These are phyloP conservation scores for Ganoderma leucocontextum DNA, from an alignment of 1,284 basidiomycete genomes.

Conservation along the genomic window DNA sequence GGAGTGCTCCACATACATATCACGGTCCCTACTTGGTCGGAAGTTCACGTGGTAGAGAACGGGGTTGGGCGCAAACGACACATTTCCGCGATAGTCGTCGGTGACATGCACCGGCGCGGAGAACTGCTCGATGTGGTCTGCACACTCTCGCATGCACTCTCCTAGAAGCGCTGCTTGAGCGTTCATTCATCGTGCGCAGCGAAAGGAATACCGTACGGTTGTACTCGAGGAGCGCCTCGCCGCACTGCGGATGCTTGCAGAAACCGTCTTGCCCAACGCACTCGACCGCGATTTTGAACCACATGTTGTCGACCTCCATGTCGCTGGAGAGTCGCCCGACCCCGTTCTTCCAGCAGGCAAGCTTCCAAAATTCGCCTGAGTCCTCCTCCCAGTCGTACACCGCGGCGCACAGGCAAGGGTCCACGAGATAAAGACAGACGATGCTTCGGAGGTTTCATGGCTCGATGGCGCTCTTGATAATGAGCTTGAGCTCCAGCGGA, in stretches of 20 bases:
- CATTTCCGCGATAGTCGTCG: not conserved
- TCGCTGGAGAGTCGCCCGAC: constrained; percentile 9
- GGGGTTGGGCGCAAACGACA: not conserved
- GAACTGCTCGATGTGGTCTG: not conserved
- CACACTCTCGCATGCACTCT: not conserved
- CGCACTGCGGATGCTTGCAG: constrained; percentile 21
- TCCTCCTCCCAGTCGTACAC: constrained; percentile 23
- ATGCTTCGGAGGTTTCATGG: constrained; percentile 22
- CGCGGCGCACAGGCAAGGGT: not conserved
- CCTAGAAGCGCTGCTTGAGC: not conserved
- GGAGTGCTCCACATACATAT: not conserved
- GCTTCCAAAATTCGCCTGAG: constrained; percentile 28
- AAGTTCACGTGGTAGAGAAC: not conserved
- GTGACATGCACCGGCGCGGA: not conserved
- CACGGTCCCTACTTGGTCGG: not conserved
- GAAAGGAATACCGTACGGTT: not conserved
- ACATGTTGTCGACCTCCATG: not conserved
- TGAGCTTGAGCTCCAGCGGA: constrained; percentile 13
- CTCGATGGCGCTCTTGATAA: constrained; percentile 16
- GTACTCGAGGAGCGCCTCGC: constrained; percentile 7
- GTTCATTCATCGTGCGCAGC: not conserved
- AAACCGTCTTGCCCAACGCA: constrained; percentile 16
- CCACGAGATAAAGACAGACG: constrained; percentile 20
- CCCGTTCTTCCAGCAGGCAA: constrained; percentile 21
- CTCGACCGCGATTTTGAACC: constrained; percentile 20